Base-by-base conservation (phyloP, 345 rosid species). In the Eucalyptus pauciflora region DNA sequence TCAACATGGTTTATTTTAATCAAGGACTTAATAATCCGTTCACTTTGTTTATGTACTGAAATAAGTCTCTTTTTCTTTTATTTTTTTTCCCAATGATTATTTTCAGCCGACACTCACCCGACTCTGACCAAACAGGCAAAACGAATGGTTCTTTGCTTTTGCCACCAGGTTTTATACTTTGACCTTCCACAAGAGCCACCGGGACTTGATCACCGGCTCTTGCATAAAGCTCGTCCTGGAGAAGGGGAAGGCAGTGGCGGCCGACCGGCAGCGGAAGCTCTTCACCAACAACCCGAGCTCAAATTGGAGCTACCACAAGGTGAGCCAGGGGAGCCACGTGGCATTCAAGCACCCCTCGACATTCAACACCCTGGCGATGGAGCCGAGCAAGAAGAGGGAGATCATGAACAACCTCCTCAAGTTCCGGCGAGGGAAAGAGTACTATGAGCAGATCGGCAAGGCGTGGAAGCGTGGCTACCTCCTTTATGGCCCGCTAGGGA, bases 271-370 rank as follows among this genome's bases (percentile, higher is more conserved):
- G 93, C 89, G 92, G 88, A 93, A 93, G 93, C 93, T 95, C 54
- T 93, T 90, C 69, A 93, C 95, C 8, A 95, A 94, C 85, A 92
- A 92, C n/a, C n/a, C n/a, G n/a, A n/a, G n/a, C n/a, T n/a, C n/a
- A n/a, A n/a, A n/a, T n/a, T n/a, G n/a, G n/a, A n/a, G n/a, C n/a
- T n/a, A n/a, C n/a, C n/a, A 94, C 85, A 92, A 92, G 37, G 37
- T 3, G 37, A 33, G 37, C 37, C 37, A 33, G 37, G 2, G 37
- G 37, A 33, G 37, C 37, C 37, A 33, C 37, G 37, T 33, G 37
- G 37, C 37, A 33, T 33, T 33, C 37, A 33, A 33, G 37, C 37
- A 33, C 37, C 37, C 37, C 37, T 33, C 37, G 37, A 33, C 37
- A 3, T 33, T 33, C 37, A 3, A 33, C 37, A 33, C 37, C 37